A percentile compares a stretch with the other conserved stretches of the same genome.
Conservation (phyloP, 1,284 basidiomycete species). For the Mycosarcoma maydis region DNA sequence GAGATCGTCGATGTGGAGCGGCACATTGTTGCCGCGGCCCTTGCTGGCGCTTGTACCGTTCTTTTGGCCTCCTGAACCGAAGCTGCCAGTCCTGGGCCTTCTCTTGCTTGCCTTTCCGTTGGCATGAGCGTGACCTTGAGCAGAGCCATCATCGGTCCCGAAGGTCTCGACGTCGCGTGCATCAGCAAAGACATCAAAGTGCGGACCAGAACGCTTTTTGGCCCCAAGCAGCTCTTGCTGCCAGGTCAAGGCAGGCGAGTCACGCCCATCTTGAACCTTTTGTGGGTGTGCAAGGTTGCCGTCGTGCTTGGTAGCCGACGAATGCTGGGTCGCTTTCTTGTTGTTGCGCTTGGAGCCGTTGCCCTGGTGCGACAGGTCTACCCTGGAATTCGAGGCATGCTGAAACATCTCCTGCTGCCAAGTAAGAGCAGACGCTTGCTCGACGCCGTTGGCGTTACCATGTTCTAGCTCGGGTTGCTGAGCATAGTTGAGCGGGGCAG, state of each 20-base stretch:
- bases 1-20: slow-evolving; percentile 48
- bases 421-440: slow-evolving; percentile 37
- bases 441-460: slow-evolving; percentile 4
- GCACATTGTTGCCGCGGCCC: slow-evolving; percentile 26
- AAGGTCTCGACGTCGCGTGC: slow-evolving; percentile 54
- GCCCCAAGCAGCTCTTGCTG: slow-evolving; percentile 53
- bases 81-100: slow-evolving; percentile 38
- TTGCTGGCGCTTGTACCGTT: slow-evolving; percentile 24
- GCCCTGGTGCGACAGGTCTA: slow-evolving; percentile 20
- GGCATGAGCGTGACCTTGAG: slow-evolving; percentile 7
- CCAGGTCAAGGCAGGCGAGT: slow-evolving; percentile 53
- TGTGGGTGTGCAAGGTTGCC: slow-evolving; percentile 44
- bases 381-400: slow-evolving; percentile 22
- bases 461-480: slow-evolving; percentile 17
- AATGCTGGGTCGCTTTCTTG: slow-evolving; percentile 22
- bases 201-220: slow-evolving; percentile 49
- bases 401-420: slow-evolving; percentile 57
- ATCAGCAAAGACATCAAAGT: slow-evolving; percentile 58
- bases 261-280: slow-evolving; percentile 37
- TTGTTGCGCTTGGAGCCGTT: slow-evolving; percentile 19
- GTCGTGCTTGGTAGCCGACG: slow-evolving; percentile 30
- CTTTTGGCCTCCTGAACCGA: slow-evolving; percentile 32
- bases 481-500: slow-evolving; percentile 18
- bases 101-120: slow-evolving; percentile 26
- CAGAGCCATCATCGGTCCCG: slow-evolving; percentile 27